Conservation (phyloP, 1,284 basidiomycete genomes). For the Boletus smithii region DNA sequence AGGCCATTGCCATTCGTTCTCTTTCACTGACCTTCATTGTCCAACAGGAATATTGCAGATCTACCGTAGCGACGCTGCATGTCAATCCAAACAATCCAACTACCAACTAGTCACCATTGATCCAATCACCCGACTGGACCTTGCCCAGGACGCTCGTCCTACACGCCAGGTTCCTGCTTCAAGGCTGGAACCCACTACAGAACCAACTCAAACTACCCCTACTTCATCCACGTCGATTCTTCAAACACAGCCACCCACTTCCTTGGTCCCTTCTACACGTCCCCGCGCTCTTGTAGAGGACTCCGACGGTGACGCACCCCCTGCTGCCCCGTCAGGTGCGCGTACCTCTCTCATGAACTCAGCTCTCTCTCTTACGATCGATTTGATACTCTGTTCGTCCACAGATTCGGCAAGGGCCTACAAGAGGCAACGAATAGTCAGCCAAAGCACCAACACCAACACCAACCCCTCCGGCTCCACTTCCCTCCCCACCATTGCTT, state of each 20-base stretch:
- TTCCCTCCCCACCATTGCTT: slow-evolving; percentile 28
- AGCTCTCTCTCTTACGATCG: slow-evolving; percentile 1
- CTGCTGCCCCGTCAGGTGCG: slow-evolving; percentile 30
- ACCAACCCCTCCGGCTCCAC: slow-evolving; percentile 27
- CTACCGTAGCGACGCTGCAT: slow-evolving; percentile 31
- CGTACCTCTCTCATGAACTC: background rate
- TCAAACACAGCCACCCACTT: slow-evolving; percentile 32
- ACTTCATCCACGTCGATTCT: slow-evolving; percentile 25
- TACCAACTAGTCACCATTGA: slow-evolving; percentile 57
- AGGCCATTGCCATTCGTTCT: slow-evolving; percentile 16
- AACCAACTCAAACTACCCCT: slow-evolving; percentile 30
- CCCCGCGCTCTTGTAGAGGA: slow-evolving; percentile 61
- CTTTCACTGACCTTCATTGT: slow-evolving; percentile 21
- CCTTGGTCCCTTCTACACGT: slow-evolving; percentile 61
- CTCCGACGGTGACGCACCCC: slow-evolving; percentile 38
- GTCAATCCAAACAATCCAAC: slow-evolving; percentile 26
- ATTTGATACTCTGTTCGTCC: slow-evolving; percentile 13
- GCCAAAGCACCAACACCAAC: slow-evolving; percentile 28
- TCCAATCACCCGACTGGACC: slow-evolving; percentile 55
- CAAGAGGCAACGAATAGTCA: slow-evolving; percentile 68
- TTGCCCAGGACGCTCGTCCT: slow-evolving; percentile 55
- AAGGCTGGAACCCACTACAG: slow-evolving; percentile 45
- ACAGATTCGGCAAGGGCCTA: slow-evolving; percentile 53
- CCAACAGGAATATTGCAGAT: slow-evolving; percentile 19
- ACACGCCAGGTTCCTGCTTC: slow-evolving; percentile 40